Base-by-base conservation (phyloP, 2,329 filamentous ascomycete species). In the Fusarium clavum region DNA sequence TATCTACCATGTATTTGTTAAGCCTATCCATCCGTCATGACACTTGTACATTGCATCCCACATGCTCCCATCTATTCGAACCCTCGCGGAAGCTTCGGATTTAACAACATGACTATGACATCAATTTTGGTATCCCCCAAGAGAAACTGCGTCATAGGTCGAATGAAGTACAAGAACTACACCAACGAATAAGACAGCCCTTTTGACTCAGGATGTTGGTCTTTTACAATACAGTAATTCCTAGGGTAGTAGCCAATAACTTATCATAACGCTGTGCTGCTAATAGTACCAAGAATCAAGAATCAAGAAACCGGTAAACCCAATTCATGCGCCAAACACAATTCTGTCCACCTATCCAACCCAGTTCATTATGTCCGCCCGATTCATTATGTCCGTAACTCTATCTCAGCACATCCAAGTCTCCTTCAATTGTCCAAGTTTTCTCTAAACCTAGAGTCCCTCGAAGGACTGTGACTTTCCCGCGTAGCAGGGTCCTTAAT, bases 381-480 rank as follows among this genome's bases (percentile, higher is more conserved):
- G n/a, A 18, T 30, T 38, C 54, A 30, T 30, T 52, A 41, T 41
- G 9, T 22, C 25, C 32, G 16, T 58, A 38, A 46, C 30, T 22
- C 18, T 12, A 32, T 22, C 22, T 29, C 14, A 24, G 6, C 24
- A 2, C 32, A 8, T 25, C 20, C 20, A 10, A 27, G 20, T 22
- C 43, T 20, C 30, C 10, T 38, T 77, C 65, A 79, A 32, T 67
- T 72, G 45, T 79, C 83, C 67, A 86, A 22, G 18, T 53, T 85
- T 79, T 91, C 89, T 49, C 81, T 81, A 70, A 91, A 91, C 70
- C 82, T 86, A 41, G 88, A 88, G 66, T 87, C 86, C 56, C 88
- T 80, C 7, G 79, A 83, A 1, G 87, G 87, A 75, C 87, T 90
- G 54, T 81, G 82, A 48, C 83, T 83, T 49, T 81, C 79, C n/a